A percentile compares a stretch with the other conserved stretches of the same genome.
These are phyloP conservation scores for Aspergillus cristatus DNA, from an alignment of 495 filamentous ascomycete species.

Conservation along the genomic window DNA sequence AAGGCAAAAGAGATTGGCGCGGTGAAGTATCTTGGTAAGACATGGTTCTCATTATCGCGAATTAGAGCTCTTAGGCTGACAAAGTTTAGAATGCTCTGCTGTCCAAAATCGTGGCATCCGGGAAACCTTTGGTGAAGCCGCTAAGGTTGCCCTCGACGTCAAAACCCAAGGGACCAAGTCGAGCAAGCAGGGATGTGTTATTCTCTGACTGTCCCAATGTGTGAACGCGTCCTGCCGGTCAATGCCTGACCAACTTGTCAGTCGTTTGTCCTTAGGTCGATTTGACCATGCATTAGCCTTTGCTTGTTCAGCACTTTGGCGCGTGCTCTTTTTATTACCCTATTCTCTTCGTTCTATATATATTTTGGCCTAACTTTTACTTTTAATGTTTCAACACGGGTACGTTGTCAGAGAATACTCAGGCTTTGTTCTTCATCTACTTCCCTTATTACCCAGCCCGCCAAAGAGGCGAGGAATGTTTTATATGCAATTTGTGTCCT, in stretches of 20 bases:
- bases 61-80: not conserved
- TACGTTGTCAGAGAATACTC: too few species aligned
- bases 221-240: not conserved
- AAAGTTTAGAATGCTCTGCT: conserved; percentile 77
- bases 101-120: conserved; percentile 96
- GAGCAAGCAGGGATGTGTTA: conserved; percentile 23
- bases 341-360: conserved; percentile 15
- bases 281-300: conserved; percentile 11
- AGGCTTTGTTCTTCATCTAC: not conserved
- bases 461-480: too few species aligned
- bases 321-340: conserved; percentile 7
- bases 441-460: too few species aligned
- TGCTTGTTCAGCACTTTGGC: conserved; percentile 17
- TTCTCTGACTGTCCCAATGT: conserved; percentile 24
- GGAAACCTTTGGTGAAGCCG: conserved; percentile 96
- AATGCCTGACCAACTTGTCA: not conserved
- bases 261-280: conserved; percentile 1
- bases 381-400: conserved; percentile 7
- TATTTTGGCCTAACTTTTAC: conserved; percentile 12
- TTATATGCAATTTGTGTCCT: too few species aligned
- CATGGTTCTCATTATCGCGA: not conserved
- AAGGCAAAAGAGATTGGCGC: conserved; percentile 85
- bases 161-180: conserved; percentile 44
- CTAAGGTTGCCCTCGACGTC: conserved; percentile 88
- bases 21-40: conserved; percentile 76